These are phyloP conservation scores for Phytophthora foliorum DNA, from an alignment of 352 stramenopile species.

Conservation along the genomic window DNA sequence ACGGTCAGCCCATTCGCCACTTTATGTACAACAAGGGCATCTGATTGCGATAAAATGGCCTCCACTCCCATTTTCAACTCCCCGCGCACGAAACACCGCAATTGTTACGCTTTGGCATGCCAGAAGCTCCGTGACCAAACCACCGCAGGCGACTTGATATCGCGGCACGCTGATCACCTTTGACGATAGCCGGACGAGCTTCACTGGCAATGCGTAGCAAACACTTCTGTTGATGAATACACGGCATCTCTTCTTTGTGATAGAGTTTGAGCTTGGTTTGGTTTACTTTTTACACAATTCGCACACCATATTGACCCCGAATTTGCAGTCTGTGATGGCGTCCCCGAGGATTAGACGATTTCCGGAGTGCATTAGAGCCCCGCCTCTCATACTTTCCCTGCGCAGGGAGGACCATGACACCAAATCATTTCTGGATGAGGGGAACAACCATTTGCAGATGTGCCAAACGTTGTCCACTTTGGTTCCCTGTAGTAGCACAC, in stretches of 20 bases:
- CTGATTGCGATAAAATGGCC: slow-evolving; percentile 29
- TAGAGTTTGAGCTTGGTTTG: too few relatives aligned
- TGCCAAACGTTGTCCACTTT: not conserved
- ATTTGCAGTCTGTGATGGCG: too few relatives aligned
- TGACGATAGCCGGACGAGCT: not conserved
- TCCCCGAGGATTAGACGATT: slow-evolving; percentile 50
- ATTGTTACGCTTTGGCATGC: not conserved
- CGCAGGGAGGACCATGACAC: slow-evolving; percentile 39
- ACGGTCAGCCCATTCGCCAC: slow-evolving; percentile 63
- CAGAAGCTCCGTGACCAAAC: not conserved
- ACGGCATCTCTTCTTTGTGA: too few relatives aligned
- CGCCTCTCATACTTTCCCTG: slow-evolving; percentile 47
- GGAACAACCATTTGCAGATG: slow-evolving; percentile 15
- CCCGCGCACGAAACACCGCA: not conserved
- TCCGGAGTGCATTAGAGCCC: slow-evolving; percentile 58
- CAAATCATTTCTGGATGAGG: slow-evolving; percentile 36
- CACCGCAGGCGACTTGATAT: too few relatives aligned
- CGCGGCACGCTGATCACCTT: not conserved
- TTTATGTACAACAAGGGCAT: slow-evolving; percentile 91
- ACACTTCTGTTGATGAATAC: not conserved
- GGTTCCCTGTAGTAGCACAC: too few relatives aligned
- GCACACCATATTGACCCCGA: not conserved
- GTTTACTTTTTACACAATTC: too few relatives aligned
- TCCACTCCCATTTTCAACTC: not conserved
- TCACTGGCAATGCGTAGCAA: not conserved